Evolutionary conservation across 116 monocot genomes (phyloP), one percentile per base, ranked within the genome.

Genomic region (Phalaenopsis hybrid): DNA sequence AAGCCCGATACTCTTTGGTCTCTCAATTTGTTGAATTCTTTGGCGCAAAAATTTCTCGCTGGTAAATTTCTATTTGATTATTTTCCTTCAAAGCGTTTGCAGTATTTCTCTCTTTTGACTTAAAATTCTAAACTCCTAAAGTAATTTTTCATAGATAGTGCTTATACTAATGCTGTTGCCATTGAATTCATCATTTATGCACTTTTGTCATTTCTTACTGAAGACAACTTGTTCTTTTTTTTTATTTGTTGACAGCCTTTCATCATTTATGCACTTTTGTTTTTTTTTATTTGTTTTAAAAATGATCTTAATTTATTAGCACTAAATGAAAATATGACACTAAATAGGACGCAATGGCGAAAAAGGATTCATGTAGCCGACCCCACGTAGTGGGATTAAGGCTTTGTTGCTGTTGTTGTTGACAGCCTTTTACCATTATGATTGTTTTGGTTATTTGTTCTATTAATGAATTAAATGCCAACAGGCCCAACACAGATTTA

Each of bases 11-110:
- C 70, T 93, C 87, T 78, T 85, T 97, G 74, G 81, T 97, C 46
- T 88, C 82, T 83, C 93, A 92, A 81, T 94, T 97, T 59, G 84
- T 97, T 85, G 92, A 97, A 79, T 94, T 97, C 68, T 97, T 82
- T 87, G 91, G 95, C 44, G 91, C 92, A 57, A 93, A 85, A 78
- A 81, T 97, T 81, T 90, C 91, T 81, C 91, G 81, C 61, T 94
- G 97, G 97, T 97, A 28, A 90, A 86, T 85, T 77, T 51, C 51
- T 1, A 69, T 45, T 23, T 3, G 4, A 15, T 37, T 16, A 8
- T 72, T 72, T 16, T 72, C 1, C 28, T 25, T 25, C 28, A 45
- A 55, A 34, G 10, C 48, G 0, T 77, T 77, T 77, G 31, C 5
- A 12, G 1, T 77, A 44, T 51, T 50, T 77, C 18, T 75, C n/a